Percentiles rank a stretch among this genome's conserved stretches.
Conservation (phyloP, 257 asterid species). For the Ocimum tenuiflorum region DNA sequence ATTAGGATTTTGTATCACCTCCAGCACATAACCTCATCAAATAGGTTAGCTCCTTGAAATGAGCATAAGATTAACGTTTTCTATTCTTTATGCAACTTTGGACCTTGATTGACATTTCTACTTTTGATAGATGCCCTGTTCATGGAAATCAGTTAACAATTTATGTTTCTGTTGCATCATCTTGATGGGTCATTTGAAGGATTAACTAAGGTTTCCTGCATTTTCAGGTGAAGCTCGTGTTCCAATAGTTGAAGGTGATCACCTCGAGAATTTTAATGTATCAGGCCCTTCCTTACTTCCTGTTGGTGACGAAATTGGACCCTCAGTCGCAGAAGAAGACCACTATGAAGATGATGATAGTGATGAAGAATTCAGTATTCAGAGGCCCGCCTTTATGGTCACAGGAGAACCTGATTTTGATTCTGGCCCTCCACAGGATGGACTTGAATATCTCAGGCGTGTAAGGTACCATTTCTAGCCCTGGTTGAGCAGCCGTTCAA, state of each 20-base stretch:
- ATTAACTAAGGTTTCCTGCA: slow-evolving; percentile 7
- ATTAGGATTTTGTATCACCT: slow-evolving; percentile 3
- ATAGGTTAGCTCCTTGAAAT: slow-evolving; percentile 1
- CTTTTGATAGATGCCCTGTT: background rate
- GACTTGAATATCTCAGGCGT: slow-evolving; percentile 92
- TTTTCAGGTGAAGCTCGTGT: slow-evolving; percentile 41
- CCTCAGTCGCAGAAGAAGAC: slow-evolving; percentile 39
- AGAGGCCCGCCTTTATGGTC: slow-evolving; percentile 72
- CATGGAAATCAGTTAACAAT: background rate
- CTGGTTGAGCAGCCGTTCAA: slow-evolving; percentile 2
- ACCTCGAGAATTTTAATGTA: slow-evolving; percentile 15
- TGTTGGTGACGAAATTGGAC: slow-evolving; percentile 29
- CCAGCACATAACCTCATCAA: background rate
- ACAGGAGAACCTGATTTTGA: slow-evolving; percentile 90
- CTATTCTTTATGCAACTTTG: too few relatives aligned
- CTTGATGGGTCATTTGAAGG: slow-evolving; percentile 6
- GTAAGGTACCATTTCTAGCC: slow-evolving; percentile 55
- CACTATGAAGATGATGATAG: slow-evolving; percentile 48
- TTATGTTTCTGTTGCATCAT: background rate
- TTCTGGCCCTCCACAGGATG: slow-evolving; percentile 93
- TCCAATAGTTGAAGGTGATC: slow-evolving; percentile 21
- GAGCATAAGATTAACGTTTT: background rate
- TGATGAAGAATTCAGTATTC: slow-evolving; percentile 77
- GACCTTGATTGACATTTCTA: too few relatives aligned
- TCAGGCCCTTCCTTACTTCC: slow-evolving; percentile 31